Base-by-base conservation (phyloP, 2,329 filamentous ascomycete genomes). In the Tolypocladium endophyticum region DNA sequence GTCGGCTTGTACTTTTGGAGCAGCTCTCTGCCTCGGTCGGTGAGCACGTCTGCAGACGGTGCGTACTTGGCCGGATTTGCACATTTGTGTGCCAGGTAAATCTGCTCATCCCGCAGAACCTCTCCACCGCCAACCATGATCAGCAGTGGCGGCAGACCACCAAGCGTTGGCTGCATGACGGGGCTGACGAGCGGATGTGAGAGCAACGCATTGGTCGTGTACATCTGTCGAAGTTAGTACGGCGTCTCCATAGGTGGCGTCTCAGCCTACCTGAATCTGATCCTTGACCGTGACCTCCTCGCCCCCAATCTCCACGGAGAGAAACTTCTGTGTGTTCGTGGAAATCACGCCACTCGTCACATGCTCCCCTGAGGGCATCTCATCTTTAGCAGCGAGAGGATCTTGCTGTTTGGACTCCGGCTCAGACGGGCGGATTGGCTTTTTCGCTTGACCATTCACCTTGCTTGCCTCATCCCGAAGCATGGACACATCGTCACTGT, bases 71-170 rank as follows among this genome's bases (percentile, higher is more conserved):
- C 71, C 0, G 94, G 94, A 64, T 95, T 86, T 16, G 94, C 92
- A 50, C 90, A 92, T 73, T 97, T 97, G 73, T 99, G 94, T 0
- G 93, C 94, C 18, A 97, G 69, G 64, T 96, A 97, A 58, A 97
- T 90, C 70, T 97, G 94, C 73, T 99, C 94, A 67, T 99, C 94
- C 16, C 91, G 85, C 23, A 99, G 79, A 56, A 95, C 81, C 71
- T 99, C 94, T 1, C 89, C 92, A 6, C 93, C 92, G 4, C 93
- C 94, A 1, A 88, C 87, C 70, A 96, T 85, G 52, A 99, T 88
- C 7, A 96, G 80, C 35, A 97, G 76, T 0, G 94, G 94, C 0
- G 92, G 92, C 4, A 99, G 80, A 0, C 94, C 94, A 50, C 94
- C 94, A 0, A 99, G 81, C 0, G 90, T 92, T 1, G 93, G 87